Evolutionary conservation across 1,139 yeast genomes (phyloP), one percentile per base, ranked within the genome.

Genomic region (Kodamaea derodonti): DNA sequence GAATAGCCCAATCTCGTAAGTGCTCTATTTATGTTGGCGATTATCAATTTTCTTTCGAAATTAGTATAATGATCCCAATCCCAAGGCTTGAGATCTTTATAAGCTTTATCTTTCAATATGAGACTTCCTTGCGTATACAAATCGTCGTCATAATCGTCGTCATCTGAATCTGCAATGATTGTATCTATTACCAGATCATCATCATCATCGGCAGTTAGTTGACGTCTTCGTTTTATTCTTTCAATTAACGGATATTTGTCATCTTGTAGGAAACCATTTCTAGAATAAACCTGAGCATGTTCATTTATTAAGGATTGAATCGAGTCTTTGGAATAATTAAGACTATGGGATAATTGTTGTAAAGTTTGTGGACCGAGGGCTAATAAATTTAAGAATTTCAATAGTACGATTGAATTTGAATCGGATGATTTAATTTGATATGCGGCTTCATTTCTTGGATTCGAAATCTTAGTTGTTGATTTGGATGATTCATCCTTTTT

Each of bases 11-110:
- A 49, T 32, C 75, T 48, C 15, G 70, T 67, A 41, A 69, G 58
- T 9, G 72, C 72, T 37, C 59, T 55, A 42, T 65, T 56, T 32
- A 60, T 54, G 42, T 67, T 69, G 25, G 56, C 51, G 20, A 64
- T 46, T 23, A 69, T 54, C 32, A 60, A 43, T 4, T 41, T 41
- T 29, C 70, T 53, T 45, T 69, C 74, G 25, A 50, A 49, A n/a
- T 45, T 49, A 12, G 62, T 48, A 46, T 61, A 69, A 26, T 49
- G 45, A 27, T 38, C 40, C 72, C 72, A 67, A 18, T 43, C 50
- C 68, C 69, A 62, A 2, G 74, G 74, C 31, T 60, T 51, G 16
- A 66, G 44, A 18, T 68, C 72, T 42, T 68, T 68, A 48, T 69
- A 67, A 2, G 64, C 51, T 47, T 65, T 66, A 45, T 69, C 75